Evolutionary conservation across 306 rosid genomes (phyloP).

Genomic region (Vachellia collinsii): DNA sequence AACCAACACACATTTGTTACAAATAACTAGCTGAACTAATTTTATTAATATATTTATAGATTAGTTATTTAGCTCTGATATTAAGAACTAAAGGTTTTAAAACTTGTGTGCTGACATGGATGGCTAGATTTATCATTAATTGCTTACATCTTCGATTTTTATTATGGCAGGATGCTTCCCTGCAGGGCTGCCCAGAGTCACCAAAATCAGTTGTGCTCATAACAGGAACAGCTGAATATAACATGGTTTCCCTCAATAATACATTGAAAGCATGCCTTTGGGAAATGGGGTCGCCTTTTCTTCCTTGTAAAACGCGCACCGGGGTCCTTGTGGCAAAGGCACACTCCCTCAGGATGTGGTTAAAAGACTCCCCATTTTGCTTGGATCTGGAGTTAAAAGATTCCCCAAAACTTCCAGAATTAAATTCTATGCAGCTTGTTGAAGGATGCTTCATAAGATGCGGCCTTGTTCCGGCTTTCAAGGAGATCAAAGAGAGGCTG

Average conservation of each 20-base stretch:
- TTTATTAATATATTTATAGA: too few relatives aligned
- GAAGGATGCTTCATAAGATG: conserved; percentile 87
- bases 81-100: not conserved
- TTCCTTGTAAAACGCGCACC: conserved; percentile 78
- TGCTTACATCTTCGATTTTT: conserved; percentile 2
- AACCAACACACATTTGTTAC: too few relatives aligned
- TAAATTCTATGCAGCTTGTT: conserved; percentile 77
- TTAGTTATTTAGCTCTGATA: too few relatives aligned
- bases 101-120: not conserved
- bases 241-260: conserved; percentile 80
- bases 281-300: conserved; percentile 98
- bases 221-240: conserved; percentile 91
- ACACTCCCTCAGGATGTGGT: conserved; percentile 96
- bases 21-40: too few relatives aligned
- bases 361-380: conserved; percentile 94
- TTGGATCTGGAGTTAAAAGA: conserved; percentile 92
- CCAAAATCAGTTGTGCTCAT: conserved; percentile 91
- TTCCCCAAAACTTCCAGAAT: conserved; percentile 59
- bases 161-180: conserved; percentile 81
- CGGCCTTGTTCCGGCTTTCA: conserved; percentile 89
- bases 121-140: conserved; percentile 12
- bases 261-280: conserved; percentile 87
- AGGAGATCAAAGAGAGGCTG: conserved; percentile 73
- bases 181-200: conserved; percentile 90
- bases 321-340: conserved; percentile 94